Base-by-base conservation (phyloP, 192 early-diverging fungal species). In the Haplosporangium gracile region DNA sequence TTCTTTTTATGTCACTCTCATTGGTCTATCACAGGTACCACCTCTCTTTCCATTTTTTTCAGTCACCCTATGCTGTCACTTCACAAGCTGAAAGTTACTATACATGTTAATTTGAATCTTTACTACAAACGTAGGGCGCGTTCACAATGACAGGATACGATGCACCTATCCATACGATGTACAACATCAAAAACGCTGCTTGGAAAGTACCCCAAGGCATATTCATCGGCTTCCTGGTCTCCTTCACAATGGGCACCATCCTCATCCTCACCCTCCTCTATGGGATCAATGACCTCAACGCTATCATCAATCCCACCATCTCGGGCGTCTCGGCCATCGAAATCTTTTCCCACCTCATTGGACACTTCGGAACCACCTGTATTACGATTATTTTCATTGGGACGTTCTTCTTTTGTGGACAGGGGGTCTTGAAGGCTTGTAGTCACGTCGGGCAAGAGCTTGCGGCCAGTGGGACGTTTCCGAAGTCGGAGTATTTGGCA, bases 381-480 rank as follows among this genome's bases (percentile, higher is more conserved):
- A 79, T 85, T 1, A 38, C 68, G 4, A 49, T 72, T 4, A 85
- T 85, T 16, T 80, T 85, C 42, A 77, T 80, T 24, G 77, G 77
- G 2, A 85, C 74, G 0, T 80, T 85, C 74, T 85, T 85, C 69
- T 76, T 85, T 76, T 80, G 83, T 79, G 83, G 83, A 24, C 83
- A 85, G 36, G 78, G 74, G 20, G 26, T 85, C 3, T n/a, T 80
- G 22, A 79, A 60, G 29, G 74, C 83, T 9, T 69, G 65, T 70
- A 80, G 83, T 38, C 42, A 74, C 69, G 68, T 85, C 42, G 83
- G 83, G 32, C 74, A 63, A 4, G 83, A 85, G 51, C 29, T 85
- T 9, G 83, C 83, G 5, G 20, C 55, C 6, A 80, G 53, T 8
- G 83, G 74, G 22, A 78, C 78, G 5, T 76, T 85, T 29, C 83